phyloP scores from a whole-genome alignment of 2,329 filamentous ascomycete species.

The Hymenoscyphus scutula region DNA sequence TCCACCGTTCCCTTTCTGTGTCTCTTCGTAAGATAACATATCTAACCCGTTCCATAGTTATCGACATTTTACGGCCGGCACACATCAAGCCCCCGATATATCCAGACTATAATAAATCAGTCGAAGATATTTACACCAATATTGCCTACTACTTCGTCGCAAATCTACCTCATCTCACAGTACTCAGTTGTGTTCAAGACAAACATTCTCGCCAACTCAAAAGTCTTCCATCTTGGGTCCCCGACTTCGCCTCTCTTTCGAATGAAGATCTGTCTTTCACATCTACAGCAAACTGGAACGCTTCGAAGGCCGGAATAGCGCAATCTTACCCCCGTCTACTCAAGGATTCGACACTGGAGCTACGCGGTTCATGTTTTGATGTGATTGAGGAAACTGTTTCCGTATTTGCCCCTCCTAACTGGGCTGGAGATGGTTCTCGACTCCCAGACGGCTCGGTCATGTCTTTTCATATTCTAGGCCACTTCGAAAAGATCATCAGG shows the following conservation, averaged over 20 bases:
- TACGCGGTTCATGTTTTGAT: conserved; percentile 11
- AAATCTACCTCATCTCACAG: conserved; percentile 13
- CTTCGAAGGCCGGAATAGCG: conserved; percentile 9
- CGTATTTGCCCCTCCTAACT: conserved; percentile 13
- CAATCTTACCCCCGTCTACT: conserved; percentile 8
- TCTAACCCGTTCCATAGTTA: background rate
- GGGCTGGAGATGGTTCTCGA: conserved; percentile 9
- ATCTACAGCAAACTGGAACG: conserved; percentile 13
- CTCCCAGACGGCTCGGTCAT: conserved; percentile 13
- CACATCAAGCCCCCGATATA: conserved; percentile 11
- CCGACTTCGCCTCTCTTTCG: conserved; percentile 13
- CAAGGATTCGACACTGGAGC: background rate
- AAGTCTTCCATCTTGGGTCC: conserved; percentile 19
- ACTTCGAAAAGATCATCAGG: conserved; percentile 16
- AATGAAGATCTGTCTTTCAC: conserved; percentile 15
- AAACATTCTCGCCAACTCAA: conserved; percentile 12
- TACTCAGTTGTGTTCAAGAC: conserved; percentile 16
- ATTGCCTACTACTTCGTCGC: conserved; percentile 14
- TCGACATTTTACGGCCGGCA: conserved; percentile 12
- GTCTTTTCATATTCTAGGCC: conserved; percentile 12
- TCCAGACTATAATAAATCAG: conserved; percentile 17
- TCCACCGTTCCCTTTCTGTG: background rate
- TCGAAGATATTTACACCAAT: conserved; percentile 15
- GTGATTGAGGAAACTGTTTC: conserved; percentile 12
- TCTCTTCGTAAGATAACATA: background rate